Conservation (phyloP, 1,139 yeast genomes). For the Saccharomyces hybrid region DNA sequence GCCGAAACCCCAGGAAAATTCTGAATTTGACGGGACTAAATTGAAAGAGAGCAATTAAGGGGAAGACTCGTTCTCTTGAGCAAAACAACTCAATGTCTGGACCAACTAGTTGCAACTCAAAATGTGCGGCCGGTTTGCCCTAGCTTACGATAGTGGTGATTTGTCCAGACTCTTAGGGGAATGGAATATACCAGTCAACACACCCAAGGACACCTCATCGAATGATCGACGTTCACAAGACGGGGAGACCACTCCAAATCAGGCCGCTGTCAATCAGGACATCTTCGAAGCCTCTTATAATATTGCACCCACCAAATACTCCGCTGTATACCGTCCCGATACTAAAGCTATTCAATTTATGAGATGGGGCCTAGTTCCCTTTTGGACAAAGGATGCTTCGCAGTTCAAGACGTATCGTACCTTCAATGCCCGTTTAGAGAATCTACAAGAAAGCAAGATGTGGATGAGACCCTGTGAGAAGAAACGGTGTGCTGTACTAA, state of each 20-base stretch:
- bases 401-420: slow-evolving; percentile 36
- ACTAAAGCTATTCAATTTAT: slow-evolving; percentile 35
- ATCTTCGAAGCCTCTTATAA: slow-evolving; percentile 33
- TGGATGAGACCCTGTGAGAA: slow-evolving; percentile 39
- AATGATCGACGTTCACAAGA: background rate
- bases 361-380: slow-evolving; percentile 59
- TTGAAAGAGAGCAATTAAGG: background rate
- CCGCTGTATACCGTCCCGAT: slow-evolving; percentile 37
- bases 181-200: slow-evolving; percentile 9
- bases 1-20: background rate
- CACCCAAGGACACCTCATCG: background rate
- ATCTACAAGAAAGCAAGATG: slow-evolving; percentile 39
- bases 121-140: slow-evolving; percentile 46
- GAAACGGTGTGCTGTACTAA: slow-evolving; percentile 59
- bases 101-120: background rate
- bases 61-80: background rate
- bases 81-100: background rate
- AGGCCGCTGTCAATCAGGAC: background rate
- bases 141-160: slow-evolving; percentile 27
- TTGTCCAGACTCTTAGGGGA: slow-evolving; percentile 13
- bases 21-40: background rate
- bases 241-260: background rate
- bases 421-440: slow-evolving; percentile 62
- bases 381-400: slow-evolving; percentile 38
- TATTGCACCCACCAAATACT: slow-evolving; percentile 44